Conservation (phyloP, 495 filamentous ascomycete genomes). For the Amorphotheca resinae region DNA sequence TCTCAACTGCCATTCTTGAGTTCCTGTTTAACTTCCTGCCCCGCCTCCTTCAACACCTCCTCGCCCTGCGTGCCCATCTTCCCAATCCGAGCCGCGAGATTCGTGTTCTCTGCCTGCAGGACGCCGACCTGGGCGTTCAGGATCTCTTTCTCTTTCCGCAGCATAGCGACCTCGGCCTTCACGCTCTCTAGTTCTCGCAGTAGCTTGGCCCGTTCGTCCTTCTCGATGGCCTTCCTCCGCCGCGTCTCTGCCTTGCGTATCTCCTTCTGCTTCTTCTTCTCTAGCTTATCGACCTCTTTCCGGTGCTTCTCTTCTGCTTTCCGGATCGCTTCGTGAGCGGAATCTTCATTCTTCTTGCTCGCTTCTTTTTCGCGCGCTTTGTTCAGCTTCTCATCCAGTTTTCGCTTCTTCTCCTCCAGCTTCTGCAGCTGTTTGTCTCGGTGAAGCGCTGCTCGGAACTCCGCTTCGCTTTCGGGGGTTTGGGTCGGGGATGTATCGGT, state of each 20-base stretch:
- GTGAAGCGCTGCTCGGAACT: constrained; percentile 5
- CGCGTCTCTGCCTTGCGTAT: constrained; percentile 48
- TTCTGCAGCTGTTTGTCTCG: constrained; percentile 42
- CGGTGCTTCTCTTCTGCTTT: constrained; percentile 50
- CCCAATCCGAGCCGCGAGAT: constrained; percentile 39
- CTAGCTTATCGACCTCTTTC: constrained; percentile 49
- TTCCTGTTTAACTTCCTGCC: constrained; percentile 16
- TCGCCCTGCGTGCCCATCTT: constrained; percentile 25
- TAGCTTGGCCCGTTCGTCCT: constrained; percentile 38
- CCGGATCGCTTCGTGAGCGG: constrained; percentile 32
- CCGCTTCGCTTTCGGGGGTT: constrained; percentile 14
- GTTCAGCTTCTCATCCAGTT: constrained; percentile 55
- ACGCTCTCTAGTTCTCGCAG: constrained; percentile 36
- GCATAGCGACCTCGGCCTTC: constrained; percentile 40
- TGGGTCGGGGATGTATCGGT: constrained; percentile 13
- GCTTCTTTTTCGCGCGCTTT: constrained; percentile 35
- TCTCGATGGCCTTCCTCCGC: constrained; percentile 37
- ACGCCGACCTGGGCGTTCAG: constrained; percentile 48
- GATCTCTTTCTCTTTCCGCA: constrained; percentile 48
- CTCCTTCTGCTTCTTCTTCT: constrained; percentile 46
- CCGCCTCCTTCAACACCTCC: constrained; percentile 9
- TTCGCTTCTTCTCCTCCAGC: constrained; percentile 54
- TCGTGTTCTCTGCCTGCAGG: constrained; percentile 55
- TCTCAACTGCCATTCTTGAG: constrained; percentile 7
- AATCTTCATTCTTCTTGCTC: constrained; percentile 27